These are phyloP conservation scores for Taiozyma onychis DNA, from an alignment of 1,139 yeast species.

Conservation along the genomic window DNA sequence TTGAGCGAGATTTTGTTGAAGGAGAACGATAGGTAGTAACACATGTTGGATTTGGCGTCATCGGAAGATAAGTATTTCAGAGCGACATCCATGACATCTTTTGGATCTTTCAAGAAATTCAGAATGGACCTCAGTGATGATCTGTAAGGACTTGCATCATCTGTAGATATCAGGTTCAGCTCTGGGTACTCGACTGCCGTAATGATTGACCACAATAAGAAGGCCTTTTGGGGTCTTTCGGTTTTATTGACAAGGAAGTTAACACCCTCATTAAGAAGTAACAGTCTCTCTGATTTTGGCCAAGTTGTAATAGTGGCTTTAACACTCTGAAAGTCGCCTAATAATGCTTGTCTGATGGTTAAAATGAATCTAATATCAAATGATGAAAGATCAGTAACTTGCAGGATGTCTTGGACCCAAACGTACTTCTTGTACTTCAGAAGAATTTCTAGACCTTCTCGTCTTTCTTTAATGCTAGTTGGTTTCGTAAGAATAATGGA, in stretches of 20 bases:
- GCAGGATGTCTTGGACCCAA: constrained; percentile 5
- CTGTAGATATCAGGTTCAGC: not conserved
- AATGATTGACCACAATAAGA: constrained; percentile 3
- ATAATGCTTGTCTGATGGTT: not conserved
- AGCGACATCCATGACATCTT: constrained; percentile 1
- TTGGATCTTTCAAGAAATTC: constrained; percentile 1
- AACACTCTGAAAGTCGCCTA: not conserved
- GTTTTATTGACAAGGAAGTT: not conserved
- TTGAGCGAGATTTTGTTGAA: not conserved
- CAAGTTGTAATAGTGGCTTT: not conserved
- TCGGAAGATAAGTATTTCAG: not conserved
- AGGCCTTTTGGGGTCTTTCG: constrained; percentile 1
- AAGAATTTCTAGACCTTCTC: constrained; percentile 3
- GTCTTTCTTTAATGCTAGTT: not conserved
- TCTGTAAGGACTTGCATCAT: not conserved
- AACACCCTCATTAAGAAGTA: not conserved
- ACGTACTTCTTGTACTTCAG: constrained; percentile 10
- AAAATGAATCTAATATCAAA: constrained; percentile 1
- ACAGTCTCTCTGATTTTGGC: not conserved
- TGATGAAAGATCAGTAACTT: not conserved
- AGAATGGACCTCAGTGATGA: not conserved
- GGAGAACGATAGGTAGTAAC: not conserved
- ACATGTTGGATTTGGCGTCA: constrained; percentile 1
- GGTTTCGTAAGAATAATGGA: not conserved
- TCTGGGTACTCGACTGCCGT: not conserved